phyloP scores from a whole-genome alignment of 2,329 filamentous ascomycete genomes.

The Epichloe gansuensis region DNA sequence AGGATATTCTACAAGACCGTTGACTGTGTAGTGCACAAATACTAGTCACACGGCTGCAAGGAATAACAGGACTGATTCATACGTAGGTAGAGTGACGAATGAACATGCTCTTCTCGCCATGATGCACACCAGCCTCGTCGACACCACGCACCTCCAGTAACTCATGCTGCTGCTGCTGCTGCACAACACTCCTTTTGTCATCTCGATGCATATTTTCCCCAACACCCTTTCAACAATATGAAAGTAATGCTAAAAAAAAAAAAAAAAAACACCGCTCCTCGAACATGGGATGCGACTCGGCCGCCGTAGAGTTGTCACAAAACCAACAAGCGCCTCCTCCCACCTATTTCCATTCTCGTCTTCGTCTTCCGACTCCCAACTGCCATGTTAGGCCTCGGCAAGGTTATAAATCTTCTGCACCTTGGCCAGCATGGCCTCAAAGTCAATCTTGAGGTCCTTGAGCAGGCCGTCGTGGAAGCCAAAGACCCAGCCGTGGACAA shows the following conservation, averaged over 20 bases:
- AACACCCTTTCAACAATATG: background rate
- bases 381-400: slow-evolving; percentile 13
- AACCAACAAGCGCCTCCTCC: too few species aligned
- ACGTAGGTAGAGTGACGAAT: too few species aligned
- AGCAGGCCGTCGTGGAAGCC: slow-evolving; percentile 55
- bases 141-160: background rate
- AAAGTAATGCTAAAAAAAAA: too few species aligned
- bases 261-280: too few species aligned
- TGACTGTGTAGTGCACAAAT: too few species aligned
- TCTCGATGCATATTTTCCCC: background rate
- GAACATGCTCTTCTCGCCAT: background rate
- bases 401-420: slow-evolving; percentile 57
- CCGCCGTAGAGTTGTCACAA: too few species aligned
- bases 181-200: background rate
- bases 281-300: too few species aligned
- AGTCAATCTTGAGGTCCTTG: slow-evolving; percentile 52
- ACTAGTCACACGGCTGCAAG: too few species aligned
- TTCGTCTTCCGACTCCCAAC: too few species aligned
- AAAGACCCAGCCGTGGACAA: slow-evolving; percentile 67
- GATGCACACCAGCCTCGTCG: background rate
- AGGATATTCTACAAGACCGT: too few species aligned
- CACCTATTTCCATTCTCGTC: background rate
- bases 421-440: slow-evolving; percentile 40
- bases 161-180: background rate
- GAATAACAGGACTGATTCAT: too few species aligned